Base-by-base conservation (phyloP, 805 yeast genomes). In the Maudiozyma serrabonitensis region DNA sequence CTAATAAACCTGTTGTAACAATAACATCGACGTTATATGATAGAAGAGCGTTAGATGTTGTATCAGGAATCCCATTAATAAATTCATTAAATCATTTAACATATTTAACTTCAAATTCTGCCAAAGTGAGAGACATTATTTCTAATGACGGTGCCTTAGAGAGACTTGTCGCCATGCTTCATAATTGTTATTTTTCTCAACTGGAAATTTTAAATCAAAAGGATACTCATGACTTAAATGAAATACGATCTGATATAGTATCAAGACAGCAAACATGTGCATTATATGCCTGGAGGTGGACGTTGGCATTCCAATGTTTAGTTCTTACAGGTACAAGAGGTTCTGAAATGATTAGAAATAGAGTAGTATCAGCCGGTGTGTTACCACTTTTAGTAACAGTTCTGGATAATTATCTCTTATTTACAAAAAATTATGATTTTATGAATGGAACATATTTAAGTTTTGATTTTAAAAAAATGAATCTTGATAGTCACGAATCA, bases 251-350 rank as follows among this genome's bases (percentile, higher is more conserved):
- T n/a, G 32, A 35, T 35, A 50, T 59, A 35, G 55, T 67, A 25
- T 54, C 59, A 42, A 60, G 64, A 52, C 70, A 63, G 54, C 69
- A 70, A 50, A 56, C 56, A 49, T 56, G 62, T 42, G 75, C 81
- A 25, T 72, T 87, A 54, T 73, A 84, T n/a, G 90, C 95, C 0
- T 91, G 96, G 96, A 91, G 91, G 69, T 91, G 99, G 99, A 87
- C 95, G 6, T 70, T 91, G 48, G 87, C 97, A 0, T 81, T 93
- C 61, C 99, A 91, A 70, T 90, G 97, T 63, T 70, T 91, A 49
- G 95, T 91, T 1, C 75, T 88, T 49, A 81, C 91, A 18, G 96
- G 97, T 13, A 89, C 97, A 1, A 75, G 97, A 56, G 99, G 99
- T 23, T 81, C 95, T 1, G 97, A 90, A 65, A 70, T 73, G 47